Conservation (phyloP, 148 eudicot genomes). For the Arbutus unedo region DNA sequence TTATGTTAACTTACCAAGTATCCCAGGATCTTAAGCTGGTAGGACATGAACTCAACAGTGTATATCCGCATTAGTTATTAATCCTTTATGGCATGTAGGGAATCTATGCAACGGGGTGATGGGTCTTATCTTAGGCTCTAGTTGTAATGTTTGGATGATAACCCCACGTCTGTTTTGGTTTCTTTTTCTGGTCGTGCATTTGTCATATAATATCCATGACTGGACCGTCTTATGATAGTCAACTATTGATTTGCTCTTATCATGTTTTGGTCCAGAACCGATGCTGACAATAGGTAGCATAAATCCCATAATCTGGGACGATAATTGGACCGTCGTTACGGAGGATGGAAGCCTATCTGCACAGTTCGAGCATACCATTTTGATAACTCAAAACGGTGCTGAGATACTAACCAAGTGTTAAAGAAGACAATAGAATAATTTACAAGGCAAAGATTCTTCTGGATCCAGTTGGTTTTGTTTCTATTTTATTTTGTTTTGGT, state of each 20-base stretch:
- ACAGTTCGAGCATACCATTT: constrained; percentile 90
- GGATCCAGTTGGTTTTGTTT: not conserved
- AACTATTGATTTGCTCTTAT: not conserved
- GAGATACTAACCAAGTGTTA: constrained; percentile 85
- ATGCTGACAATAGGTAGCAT: constrained; percentile 89
- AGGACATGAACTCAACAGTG: not conserved
- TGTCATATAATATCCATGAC: not conserved
- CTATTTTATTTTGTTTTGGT: not conserved
- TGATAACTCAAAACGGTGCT: constrained; percentile 73
- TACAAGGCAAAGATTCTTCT: constrained; percentile 1
- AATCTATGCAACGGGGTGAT: not conserved
- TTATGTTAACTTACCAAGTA: not conserved
- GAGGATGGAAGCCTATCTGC: constrained; percentile 95
- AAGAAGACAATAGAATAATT: not conserved
- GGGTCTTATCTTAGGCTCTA: not conserved
- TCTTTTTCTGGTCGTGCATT: not conserved
- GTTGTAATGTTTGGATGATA: constrained; percentile 2
- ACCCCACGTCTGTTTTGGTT: not conserved
- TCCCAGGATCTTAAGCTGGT: not conserved
- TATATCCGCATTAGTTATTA: not conserved
- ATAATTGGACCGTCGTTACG: constrained; percentile 91
- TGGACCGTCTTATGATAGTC: not conserved
- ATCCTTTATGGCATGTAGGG: not conserved
- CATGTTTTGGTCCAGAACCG: constrained; percentile 60
- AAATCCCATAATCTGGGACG: constrained; percentile 85